Conservation (phyloP, 257 asterid species). For the Thymus mandschuricus region DNA sequence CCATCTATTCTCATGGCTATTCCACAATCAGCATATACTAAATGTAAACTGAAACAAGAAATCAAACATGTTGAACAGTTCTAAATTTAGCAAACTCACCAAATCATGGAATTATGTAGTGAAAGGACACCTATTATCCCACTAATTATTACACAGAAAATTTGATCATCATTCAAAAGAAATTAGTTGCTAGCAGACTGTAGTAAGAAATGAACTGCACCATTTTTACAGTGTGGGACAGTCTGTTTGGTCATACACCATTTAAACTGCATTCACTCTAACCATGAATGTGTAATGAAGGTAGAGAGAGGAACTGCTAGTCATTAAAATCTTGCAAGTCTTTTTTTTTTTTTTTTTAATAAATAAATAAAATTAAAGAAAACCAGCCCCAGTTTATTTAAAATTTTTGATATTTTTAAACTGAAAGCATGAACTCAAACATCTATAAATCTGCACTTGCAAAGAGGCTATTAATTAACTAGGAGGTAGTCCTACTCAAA, state of each 20-base stretch:
- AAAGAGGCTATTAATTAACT: not conserved
- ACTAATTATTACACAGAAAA: not conserved
- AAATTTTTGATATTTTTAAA: too few species aligned
- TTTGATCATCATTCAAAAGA: not conserved
- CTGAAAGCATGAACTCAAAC: too few species aligned
- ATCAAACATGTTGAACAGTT: not conserved
- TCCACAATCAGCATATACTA: not conserved
- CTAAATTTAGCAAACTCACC: not conserved
- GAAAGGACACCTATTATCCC: not conserved
- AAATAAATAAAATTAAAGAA: too few species aligned
- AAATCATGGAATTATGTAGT: not conserved
- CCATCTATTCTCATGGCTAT: slow-evolving; percentile 19
- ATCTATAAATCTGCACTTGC: not conserved
- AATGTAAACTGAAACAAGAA: not conserved
- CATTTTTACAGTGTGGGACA: not conserved
- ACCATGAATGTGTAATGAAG: not conserved
- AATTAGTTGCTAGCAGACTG: not conserved
- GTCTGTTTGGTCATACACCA: slow-evolving; percentile 9
- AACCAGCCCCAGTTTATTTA: too few species aligned
- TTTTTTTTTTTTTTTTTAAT: not conserved
- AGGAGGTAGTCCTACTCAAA: not conserved
- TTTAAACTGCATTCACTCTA: slow-evolving; percentile 1
- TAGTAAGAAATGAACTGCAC: not conserved
- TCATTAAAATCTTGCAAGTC: not conserved
- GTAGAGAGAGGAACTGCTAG: slow-evolving; percentile 7